Conservation (phyloP, 345 rosid species). For the Rhizophora mangle region DNA sequence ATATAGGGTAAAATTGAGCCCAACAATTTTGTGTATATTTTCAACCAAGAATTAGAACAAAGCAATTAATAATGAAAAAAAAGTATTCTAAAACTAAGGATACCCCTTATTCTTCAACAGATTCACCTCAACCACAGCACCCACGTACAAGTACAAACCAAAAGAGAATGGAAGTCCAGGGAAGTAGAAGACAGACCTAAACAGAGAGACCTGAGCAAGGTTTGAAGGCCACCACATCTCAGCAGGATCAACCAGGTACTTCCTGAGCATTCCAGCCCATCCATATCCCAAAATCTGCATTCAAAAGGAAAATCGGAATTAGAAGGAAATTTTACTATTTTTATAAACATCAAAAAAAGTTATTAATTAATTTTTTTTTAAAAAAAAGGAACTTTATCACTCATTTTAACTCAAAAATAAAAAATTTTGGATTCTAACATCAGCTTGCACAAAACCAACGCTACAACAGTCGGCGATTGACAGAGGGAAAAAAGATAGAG, state of each 20-base stretch:
- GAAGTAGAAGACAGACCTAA: slow-evolving; percentile 51
- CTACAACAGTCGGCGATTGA: background rate
- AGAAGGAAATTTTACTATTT: too few relatives aligned
- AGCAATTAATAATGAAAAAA: background rate
- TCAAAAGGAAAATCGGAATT: background rate
- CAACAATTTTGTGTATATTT: background rate
- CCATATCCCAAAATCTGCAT: slow-evolving; percentile 88
- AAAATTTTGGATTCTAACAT: background rate
- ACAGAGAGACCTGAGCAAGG: slow-evolving; percentile 97
- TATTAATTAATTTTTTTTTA: too few relatives aligned
- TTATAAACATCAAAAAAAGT: too few relatives aligned
- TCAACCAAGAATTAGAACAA: background rate
- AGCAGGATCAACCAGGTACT: slow-evolving; percentile 90
- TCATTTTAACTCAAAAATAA: background rate
- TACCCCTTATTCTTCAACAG: background rate
- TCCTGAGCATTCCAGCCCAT: slow-evolving; percentile 98
- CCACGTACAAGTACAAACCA: background rate
- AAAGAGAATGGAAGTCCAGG: background rate
- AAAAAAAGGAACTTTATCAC: too few relatives aligned
- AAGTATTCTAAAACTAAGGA: too few relatives aligned
- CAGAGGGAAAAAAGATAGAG: background rate
- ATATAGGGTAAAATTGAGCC: background rate
- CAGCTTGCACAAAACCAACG: background rate
- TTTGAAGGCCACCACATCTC: slow-evolving; percentile 99
- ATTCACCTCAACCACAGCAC: slow-evolving; percentile 28